Base-by-base conservation (phyloP, 805 yeast genomes). In the Metschnikowia baotianmanensis region DNA sequence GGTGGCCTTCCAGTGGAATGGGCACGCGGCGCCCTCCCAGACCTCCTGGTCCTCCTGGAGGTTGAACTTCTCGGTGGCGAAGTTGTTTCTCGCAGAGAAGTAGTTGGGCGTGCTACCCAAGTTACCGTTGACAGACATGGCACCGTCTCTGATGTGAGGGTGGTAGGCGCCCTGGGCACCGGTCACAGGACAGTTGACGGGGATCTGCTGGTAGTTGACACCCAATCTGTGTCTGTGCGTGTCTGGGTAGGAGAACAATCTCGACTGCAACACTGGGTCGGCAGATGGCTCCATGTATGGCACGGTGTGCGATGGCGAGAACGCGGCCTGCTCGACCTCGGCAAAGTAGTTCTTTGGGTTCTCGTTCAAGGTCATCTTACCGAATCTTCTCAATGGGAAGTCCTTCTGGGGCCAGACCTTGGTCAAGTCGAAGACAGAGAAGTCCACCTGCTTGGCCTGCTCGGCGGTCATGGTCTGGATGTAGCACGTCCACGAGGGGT, bases 351-450 rank as follows among this genome's bases (percentile, higher is more conserved):
- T 87, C 64, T 77, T 70, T 45, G 96, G 93, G 67, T 87, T 87
- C 66, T 85, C 86, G 64, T 87, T 83, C 62, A 87, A 66, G 1
- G 78, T 80, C 50, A 87, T 69, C 62, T 80, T 82, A 62, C 96
- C 96, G 59, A 88, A 82, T 63, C 81, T 80, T 64, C 96, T 79
- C 69, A 88, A 66, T 58, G 96, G 96, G 74, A 80, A 88, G 42
- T 87, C 82, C 53, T 68, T 70, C 60, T 88, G 95, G 25, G 96
- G 88, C 96, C 96, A 88, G 41, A 86, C 84, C 71, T 89, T 89
- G 49, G 96, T 88, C 63, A 88, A 74, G 66, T 88, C 96, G 60
- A 86, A 87, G 32, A 89, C 90, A 5, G 91, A 83, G 67, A 84
- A 87, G 59, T 83, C 83, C 36, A 77, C 77, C 46, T 78, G 65